Conservation (phyloP, 331 rosid species). For the Rosa hybrid region DNA sequence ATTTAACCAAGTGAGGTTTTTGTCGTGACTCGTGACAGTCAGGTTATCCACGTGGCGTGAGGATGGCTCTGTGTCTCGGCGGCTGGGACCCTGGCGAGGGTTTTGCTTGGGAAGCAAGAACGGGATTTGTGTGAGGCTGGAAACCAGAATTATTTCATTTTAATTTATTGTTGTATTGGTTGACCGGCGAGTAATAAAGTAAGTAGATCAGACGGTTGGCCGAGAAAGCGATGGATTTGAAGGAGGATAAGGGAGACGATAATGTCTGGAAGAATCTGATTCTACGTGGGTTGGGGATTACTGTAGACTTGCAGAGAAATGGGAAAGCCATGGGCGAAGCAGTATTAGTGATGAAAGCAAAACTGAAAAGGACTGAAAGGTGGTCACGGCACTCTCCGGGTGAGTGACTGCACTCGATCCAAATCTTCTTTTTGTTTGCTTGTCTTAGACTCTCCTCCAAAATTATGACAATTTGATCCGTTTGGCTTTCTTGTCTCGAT, state of each 20-base stretch:
- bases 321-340: conserved; percentile 3
- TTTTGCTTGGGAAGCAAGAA: conserved; percentile 14
- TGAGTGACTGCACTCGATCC: background rate
- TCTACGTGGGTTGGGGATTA: background rate
- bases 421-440: background rate
- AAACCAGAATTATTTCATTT: background rate
- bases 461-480: background rate
- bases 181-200: conserved; percentile 1
- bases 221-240: background rate
- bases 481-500: background rate
- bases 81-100: conserved; percentile 2
- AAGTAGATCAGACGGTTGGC: conserved; percentile 7
- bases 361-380: background rate
- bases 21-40: conserved; percentile 15
- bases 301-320: background rate
- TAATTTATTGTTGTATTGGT: background rate
- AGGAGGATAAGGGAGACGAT: background rate
- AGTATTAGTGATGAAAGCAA: background rate
- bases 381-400: background rate
- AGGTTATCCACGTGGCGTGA: background rate
- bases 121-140: background rate
- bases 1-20: background rate
- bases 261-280: background rate
- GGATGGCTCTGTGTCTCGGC: background rate
- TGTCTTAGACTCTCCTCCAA: conserved; percentile 4